Conservation (phyloP, 2,329 filamentous ascomycete species). For the Huntiella savannae region DNA sequence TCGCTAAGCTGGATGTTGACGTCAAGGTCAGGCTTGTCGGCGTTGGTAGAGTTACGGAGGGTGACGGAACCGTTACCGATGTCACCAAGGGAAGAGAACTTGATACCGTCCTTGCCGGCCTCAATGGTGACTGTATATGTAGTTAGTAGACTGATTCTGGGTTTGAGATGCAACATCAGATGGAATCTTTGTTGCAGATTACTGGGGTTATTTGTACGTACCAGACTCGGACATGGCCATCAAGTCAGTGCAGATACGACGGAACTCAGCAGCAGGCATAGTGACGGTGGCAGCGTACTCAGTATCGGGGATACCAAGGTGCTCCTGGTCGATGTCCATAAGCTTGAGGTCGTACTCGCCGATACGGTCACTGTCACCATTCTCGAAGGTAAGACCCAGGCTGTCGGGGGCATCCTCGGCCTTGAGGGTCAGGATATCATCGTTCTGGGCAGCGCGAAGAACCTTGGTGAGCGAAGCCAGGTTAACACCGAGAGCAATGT, state of each 20-base stretch:
- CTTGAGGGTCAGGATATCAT: slow-evolving; percentile 87
- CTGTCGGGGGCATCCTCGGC: slow-evolving; percentile 92
- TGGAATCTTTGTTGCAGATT: not conserved
- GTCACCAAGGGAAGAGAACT: slow-evolving; percentile 82
- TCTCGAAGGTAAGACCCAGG: slow-evolving; percentile 92
- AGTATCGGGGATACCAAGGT: slow-evolving; percentile 96
- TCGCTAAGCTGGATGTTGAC: slow-evolving; percentile 82
- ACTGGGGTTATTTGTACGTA: slow-evolving; percentile 25
- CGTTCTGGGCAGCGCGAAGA: slow-evolving; percentile 78
- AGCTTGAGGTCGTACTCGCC: slow-evolving; percentile 99
- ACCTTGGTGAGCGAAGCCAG: slow-evolving; percentile 93
- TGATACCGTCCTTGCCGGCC: slow-evolving; percentile 90
- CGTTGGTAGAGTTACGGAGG: slow-evolving; percentile 67
- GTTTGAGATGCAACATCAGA: too few relatives aligned
- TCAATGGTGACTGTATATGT: slow-evolving; percentile 62
- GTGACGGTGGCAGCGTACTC: slow-evolving; percentile 83
- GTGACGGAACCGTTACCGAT: slow-evolving; percentile 92
- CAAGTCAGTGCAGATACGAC: slow-evolving; percentile 84
- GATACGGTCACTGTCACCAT: slow-evolving; percentile 65
- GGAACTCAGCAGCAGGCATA: slow-evolving; percentile 81
- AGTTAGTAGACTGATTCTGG: not conserved
- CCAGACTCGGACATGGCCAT: slow-evolving; percentile 87
- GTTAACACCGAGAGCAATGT: slow-evolving; percentile 96
- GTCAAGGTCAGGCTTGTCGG: slow-evolving; percentile 74
- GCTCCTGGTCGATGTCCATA: slow-evolving; percentile 99